Conservation (phyloP, 495 filamentous ascomycete species). For the Penicillium diatomitis region DNA sequence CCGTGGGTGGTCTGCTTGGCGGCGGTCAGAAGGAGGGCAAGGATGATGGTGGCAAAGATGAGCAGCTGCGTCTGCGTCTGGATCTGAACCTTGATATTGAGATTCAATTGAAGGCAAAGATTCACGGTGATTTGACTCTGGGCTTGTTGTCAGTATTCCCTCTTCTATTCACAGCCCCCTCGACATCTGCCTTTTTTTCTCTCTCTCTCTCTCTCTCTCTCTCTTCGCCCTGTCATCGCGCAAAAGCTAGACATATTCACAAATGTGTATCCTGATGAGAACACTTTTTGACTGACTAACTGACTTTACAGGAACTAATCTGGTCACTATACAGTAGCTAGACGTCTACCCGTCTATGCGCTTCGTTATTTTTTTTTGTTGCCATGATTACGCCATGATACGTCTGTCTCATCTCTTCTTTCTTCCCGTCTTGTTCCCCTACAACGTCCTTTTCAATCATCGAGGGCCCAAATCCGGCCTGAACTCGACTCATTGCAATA, state of each 20-base stretch:
- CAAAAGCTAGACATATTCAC: not conserved
- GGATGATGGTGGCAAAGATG: conserved; percentile 45
- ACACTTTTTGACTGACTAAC: conserved; percentile 17
- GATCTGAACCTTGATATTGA: conserved; percentile 86
- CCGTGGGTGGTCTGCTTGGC: conserved; percentile 42
- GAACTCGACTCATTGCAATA: too few species aligned
- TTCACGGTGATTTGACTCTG: conserved; percentile 82
- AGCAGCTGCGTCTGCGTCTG: conserved; percentile 67
- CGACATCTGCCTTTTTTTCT: not conserved
- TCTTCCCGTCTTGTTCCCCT: too few species aligned
- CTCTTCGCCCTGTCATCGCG: too few species aligned
- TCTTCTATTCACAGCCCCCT: not conserved
- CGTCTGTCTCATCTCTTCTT: not conserved
- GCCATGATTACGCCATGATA: too few species aligned
- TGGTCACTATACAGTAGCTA: conserved; percentile 9
- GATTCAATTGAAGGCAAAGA: conserved; percentile 83
- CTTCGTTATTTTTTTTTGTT: conserved; percentile 1
- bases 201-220: too few species aligned
- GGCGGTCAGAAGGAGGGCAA: conserved; percentile 31
- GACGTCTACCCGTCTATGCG: conserved; percentile 4
- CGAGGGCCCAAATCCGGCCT: too few species aligned
- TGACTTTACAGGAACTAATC: conserved; percentile 22
- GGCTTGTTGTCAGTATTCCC: conserved; percentile 66
- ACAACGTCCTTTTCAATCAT: too few species aligned
- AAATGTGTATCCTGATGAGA: conserved; percentile 1